A percentile compares a stretch with the other conserved stretches of the same genome.
These are phyloP conservation scores for Arthroderma sp. DNA, from an alignment of 2,329 filamentous ascomycete species.

Conservation along the genomic window DNA sequence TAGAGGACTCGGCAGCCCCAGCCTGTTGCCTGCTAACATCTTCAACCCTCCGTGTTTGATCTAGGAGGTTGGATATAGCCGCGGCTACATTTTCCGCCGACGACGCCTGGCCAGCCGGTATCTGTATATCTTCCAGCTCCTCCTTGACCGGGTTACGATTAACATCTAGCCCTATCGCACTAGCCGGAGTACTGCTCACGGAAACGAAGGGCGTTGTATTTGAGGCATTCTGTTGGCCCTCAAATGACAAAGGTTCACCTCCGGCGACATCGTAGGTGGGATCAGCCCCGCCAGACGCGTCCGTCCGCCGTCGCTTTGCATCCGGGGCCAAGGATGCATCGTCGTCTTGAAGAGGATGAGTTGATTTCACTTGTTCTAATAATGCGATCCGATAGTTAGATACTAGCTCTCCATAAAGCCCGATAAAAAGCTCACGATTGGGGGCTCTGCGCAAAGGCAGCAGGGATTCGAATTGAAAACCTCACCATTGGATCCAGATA, in stretches of 20 bases:
- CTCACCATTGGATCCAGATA: conserved; percentile 27
- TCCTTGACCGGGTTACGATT: neutral
- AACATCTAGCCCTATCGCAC: neutral
- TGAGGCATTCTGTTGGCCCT: neutral
- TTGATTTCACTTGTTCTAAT: conserved; percentile 18
- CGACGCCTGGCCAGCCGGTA: conserved; percentile 5
- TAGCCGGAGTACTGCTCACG: neutral
- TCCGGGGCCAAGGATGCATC: conserved; percentile 25
- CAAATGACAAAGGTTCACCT: too few species aligned
- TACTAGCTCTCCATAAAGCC: neutral
- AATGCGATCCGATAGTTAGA: neutral
- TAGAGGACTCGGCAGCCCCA: conserved; percentile 21
- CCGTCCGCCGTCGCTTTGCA: conserved; percentile 32
- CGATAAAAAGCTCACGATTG: neutral
- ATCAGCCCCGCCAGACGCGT: conserved; percentile 20
- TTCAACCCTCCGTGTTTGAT: conserved; percentile 33
- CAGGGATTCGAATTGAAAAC: neutral
- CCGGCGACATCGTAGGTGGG: conserved; percentile 6
- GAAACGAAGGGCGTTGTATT: neutral
- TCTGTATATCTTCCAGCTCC: conserved; percentile 17
- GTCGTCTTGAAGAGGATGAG: conserved; percentile 23
- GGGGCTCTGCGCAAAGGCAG: neutral
- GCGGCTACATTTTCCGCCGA: conserved; percentile 24
- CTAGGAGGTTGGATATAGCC: conserved; percentile 34
- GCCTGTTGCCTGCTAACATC: conserved; percentile 27